Evolutionary conservation across 306 rosid species (phyloP).

Genomic region (Prunus davidiana): DNA sequence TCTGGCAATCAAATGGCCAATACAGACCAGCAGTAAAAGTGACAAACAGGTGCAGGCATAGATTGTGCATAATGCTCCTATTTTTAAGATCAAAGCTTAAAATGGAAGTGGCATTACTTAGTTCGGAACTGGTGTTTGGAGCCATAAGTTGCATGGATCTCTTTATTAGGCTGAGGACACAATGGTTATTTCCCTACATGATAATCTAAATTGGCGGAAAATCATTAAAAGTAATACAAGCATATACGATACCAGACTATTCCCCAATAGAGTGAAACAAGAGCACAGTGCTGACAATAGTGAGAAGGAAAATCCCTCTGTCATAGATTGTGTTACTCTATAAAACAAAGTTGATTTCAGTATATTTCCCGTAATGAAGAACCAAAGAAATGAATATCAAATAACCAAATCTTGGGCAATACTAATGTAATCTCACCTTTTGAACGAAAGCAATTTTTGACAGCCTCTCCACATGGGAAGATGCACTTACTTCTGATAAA

Average conservation of each 20-base stretch:
- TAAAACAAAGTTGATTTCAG: neutral
- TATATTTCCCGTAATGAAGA: neutral
- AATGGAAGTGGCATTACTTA: too few relatives aligned
- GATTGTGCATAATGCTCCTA: neutral
- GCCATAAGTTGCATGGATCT: neutral
- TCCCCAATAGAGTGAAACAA: neutral
- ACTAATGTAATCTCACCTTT: conserved; percentile 25
- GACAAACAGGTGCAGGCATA: neutral
- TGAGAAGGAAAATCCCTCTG: neutral
- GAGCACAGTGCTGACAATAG: neutral
- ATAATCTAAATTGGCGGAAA: neutral
- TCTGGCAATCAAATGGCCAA: neutral
- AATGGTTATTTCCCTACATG: too few relatives aligned
- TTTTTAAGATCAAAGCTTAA: neutral
- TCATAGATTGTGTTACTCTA: neutral
- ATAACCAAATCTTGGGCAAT: neutral
- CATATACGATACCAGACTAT: neutral
- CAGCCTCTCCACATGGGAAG: conserved; percentile 21
- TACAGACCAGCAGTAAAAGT: neutral
- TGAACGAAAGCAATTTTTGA: conserved; percentile 23
- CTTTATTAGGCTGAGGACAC: neutral
- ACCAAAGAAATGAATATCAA: neutral
- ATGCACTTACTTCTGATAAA: conserved; percentile 3
- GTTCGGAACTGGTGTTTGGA: neutral
- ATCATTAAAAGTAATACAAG: neutral